Evolutionary conservation across 805 yeast genomes (phyloP).

Genomic region (Saccharomyces mikatae): DNA sequence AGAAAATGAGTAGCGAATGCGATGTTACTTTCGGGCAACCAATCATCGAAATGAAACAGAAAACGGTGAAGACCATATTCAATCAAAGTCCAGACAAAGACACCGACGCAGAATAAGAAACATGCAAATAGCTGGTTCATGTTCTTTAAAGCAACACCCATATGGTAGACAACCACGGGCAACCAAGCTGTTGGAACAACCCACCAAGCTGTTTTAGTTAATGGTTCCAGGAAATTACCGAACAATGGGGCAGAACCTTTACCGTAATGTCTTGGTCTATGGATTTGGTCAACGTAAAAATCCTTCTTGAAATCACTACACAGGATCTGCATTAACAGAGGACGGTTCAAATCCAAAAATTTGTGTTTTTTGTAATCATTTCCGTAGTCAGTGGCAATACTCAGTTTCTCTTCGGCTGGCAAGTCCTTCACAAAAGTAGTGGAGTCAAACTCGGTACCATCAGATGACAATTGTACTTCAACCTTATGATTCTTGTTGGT

Average conservation of each 20-base stretch:
- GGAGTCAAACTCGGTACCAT: constrained; percentile 35
- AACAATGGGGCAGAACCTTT: constrained; percentile 93
- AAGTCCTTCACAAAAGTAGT: constrained; percentile 49
- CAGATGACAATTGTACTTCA: constrained; percentile 44
- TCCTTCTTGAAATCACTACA: constrained; percentile 71
- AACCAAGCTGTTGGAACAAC: constrained; percentile 83
- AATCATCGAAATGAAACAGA: constrained; percentile 82
- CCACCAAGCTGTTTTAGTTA: constrained; percentile 91
- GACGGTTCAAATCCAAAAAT: constrained; percentile 77
- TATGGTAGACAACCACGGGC: constrained; percentile 63
- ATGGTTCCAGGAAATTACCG: constrained; percentile 90
- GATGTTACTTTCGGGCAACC: constrained; percentile 70
- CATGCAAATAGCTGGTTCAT: constrained; percentile 39
- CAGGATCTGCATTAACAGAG: constrained; percentile 74
- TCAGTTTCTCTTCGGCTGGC: constrained; percentile 66
- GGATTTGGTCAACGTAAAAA: constrained; percentile 91
- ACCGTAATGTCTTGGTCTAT: constrained; percentile 96
- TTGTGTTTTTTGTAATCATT: constrained; percentile 69
- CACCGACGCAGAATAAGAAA: constrained; percentile 66
- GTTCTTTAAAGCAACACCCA: constrained; percentile 50
- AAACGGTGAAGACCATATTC: constrained; percentile 88
- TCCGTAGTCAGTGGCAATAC: constrained; percentile 68
- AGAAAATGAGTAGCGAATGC: constrained; percentile 80
- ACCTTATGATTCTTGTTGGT: constrained; percentile 53
- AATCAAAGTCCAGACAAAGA: constrained; percentile 85